A percentile compares a stretch with the other conserved stretches of the same genome.
Conservation (phyloP, 2,329 filamentous ascomycete species). For the Apiospora malaysiana region DNA sequence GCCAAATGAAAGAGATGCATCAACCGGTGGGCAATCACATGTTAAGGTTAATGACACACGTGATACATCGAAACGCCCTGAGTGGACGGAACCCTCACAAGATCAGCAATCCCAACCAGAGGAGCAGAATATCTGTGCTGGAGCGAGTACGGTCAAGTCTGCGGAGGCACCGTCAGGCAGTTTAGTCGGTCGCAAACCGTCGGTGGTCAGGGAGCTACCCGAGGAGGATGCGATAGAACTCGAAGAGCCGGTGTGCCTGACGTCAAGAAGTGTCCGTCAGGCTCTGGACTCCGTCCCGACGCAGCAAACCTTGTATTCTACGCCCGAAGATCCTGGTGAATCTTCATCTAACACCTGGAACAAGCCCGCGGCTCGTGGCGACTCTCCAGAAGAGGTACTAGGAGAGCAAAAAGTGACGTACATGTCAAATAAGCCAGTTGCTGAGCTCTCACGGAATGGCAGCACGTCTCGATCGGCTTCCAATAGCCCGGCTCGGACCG, state of each 20-base stretch:
- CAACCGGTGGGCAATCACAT: neutral
- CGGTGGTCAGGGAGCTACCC: constrained; percentile 52
- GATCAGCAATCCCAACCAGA: constrained; percentile 19
- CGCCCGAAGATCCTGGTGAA: constrained; percentile 26
- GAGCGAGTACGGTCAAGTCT: neutral
- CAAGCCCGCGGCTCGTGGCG: constrained; percentile 18
- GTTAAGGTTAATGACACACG: neutral
- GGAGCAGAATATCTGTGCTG: neutral
- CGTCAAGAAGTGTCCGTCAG: constrained; percentile 34
- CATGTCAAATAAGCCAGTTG: constrained; percentile 34
- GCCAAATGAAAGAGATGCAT: neutral
- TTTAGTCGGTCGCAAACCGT: constrained; percentile 46
- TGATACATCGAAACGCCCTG: neutral
- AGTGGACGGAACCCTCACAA: neutral
- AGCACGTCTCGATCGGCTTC: constrained; percentile 48
- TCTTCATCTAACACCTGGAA: neutral
- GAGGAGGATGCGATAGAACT: constrained; percentile 44
- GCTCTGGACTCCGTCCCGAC: constrained; percentile 44
- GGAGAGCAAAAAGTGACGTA: constrained; percentile 27
- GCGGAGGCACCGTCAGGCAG: constrained; percentile 19
- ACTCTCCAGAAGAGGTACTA: constrained; percentile 25
- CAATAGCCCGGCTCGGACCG: constrained; percentile 69
- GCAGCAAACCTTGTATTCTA: constrained; percentile 37
- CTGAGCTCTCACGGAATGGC: constrained; percentile 31
- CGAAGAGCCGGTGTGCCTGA: constrained; percentile 5